A percentile compares a stretch with the other conserved stretches of the same genome.
These are phyloP conservation scores for Croton setiger DNA, from an alignment of 441 rosid species.

Conservation along the genomic window DNA sequence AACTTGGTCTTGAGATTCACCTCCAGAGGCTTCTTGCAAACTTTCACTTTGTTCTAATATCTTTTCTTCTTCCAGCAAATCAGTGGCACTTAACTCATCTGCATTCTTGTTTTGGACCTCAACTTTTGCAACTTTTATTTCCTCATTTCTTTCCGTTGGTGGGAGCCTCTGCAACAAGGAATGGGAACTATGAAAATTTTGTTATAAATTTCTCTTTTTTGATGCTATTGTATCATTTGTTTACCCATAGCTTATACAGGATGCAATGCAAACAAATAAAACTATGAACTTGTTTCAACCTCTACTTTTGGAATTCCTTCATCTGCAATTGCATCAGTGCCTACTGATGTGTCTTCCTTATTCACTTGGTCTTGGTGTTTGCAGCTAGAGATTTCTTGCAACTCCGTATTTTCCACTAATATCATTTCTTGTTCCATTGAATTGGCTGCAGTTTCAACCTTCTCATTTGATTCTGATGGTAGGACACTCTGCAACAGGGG, in stretches of 20 bases:
- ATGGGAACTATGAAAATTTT: neutral
- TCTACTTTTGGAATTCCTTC: constrained; percentile 3
- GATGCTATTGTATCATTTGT: neutral
- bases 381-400: constrained; percentile 12
- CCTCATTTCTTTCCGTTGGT: constrained; percentile 22
- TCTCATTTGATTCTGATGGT: constrained; percentile 20
- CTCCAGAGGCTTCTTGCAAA: constrained; percentile 13
- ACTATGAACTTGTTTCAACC: neutral
- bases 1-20: constrained; percentile 26
- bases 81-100: constrained; percentile 13
- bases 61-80: constrained; percentile 7
- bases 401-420: constrained; percentile 13
- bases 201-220: neutral
- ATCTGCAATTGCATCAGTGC: neutral
- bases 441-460: neutral
- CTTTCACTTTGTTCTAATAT: constrained; percentile 8
- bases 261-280: neutral
- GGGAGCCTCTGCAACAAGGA: constrained; percentile 18
- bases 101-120: constrained; percentile 22
- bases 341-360: constrained; percentile 15
- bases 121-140: constrained; percentile 19
- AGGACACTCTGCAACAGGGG: constrained; percentile 9
- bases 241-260: neutral
- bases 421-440: constrained; percentile 21
- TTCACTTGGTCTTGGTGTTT: constrained; percentile 26